A percentile compares a stretch with the other conserved stretches of the same genome.
These are phyloP conservation scores for Haplographium delicatum DNA, from an alignment of 495 filamentous ascomycete species.

Conservation along the genomic window DNA sequence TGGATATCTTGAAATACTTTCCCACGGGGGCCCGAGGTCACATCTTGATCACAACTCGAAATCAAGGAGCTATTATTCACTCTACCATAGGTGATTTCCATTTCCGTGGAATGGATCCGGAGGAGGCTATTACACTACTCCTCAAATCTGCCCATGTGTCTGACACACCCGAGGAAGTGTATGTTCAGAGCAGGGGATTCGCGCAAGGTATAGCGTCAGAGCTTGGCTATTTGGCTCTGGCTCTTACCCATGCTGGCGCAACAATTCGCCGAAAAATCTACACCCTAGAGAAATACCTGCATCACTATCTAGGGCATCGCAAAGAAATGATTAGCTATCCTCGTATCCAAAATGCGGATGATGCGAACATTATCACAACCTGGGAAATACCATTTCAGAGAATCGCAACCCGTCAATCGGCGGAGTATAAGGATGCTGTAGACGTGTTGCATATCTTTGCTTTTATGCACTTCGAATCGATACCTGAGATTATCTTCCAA, in stretches of 20 bases:
- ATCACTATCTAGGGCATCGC: neutral
- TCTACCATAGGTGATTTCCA: neutral
- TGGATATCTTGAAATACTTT: slow-evolving; percentile 32
- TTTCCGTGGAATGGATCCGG: slow-evolving; percentile 1
- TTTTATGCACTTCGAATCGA: neutral
- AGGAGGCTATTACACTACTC: slow-evolving; percentile 3
- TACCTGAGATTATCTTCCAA: neutral
- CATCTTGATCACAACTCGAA: slow-evolving; percentile 38
- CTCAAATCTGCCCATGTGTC: slow-evolving; percentile 5
- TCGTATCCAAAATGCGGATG: neutral
- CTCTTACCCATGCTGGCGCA: neutral
- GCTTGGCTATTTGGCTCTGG: slow-evolving; percentile 2
- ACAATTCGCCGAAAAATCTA: neutral
- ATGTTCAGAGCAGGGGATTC: neutral
- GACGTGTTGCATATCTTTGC: slow-evolving; percentile 1
- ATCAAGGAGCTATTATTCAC: slow-evolving; percentile 18
- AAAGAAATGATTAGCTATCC: neutral
- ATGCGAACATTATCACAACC: neutral
- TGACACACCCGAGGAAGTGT: neutral
- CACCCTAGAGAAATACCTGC: neutral
- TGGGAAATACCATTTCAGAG: neutral
- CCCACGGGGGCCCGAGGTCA: slow-evolving; percentile 29
- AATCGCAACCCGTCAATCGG: neutral
- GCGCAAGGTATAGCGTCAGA: neutral
- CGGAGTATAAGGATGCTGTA: neutral